Evolutionary conservation across 2,329 filamentous ascomycete species (phyloP), one percentile per base, ranked within the genome.

Genomic region (Trichoderma oligosporum): DNA sequence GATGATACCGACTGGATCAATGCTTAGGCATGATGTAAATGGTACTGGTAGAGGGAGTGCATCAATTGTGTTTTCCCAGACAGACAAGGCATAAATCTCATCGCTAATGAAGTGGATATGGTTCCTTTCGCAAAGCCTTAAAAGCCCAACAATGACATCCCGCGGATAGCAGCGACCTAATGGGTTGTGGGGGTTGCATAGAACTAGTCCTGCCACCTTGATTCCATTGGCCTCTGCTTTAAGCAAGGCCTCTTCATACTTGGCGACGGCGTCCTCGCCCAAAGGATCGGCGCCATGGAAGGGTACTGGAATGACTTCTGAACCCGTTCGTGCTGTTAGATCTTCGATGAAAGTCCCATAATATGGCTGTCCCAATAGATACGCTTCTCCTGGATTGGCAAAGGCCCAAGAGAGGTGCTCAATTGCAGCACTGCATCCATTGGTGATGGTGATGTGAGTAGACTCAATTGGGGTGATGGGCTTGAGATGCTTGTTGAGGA

Each of bases 121-220:
- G 61, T 82, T 68, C 53, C 74, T 70, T 35, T 71, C 61, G 62
- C 80, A 82, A 20, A 83, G 64, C 12, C 64, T 65, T 70, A 81
- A 73, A 4, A 78, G 62, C 4, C 65, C 66, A 4, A 74, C 58
- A 4, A 81, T 59, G 2, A 69, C 66, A 4, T 67, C 64, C 4
- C 69, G 68, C 5, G 75, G 58, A 59, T 78, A 78, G 64, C 76
- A 79, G 2, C 74, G 68, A 0, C 78, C 78, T 0, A 81, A 68
- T 0, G 78, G 78, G 52, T 81, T 81, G 51, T 80, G 77, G 0
- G 78, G 76, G 48, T 80, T 71, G 51, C 77, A 78, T 4, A 82
- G 70, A 61, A 82, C 73, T 18, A 82, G 60, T 0, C 70, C 78
- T 16, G 70, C 69, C 11, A 81, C 71, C 27, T 64, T 70, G 8